Evolutionary conservation across 2,329 filamentous ascomycete species (phyloP).

Genomic region (Fusarium camptoceras): DNA sequence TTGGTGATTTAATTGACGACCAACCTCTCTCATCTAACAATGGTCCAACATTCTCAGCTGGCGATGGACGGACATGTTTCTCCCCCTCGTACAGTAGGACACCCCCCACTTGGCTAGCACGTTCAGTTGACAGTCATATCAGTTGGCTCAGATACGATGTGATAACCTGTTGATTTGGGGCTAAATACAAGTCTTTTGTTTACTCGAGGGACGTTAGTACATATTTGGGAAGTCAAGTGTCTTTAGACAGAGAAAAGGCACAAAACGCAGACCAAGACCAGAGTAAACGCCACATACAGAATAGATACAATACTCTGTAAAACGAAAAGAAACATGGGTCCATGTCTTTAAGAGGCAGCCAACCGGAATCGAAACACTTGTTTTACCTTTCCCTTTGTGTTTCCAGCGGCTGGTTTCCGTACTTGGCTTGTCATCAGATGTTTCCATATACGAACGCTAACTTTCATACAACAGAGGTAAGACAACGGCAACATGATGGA

Average conservation of each 20-base stretch:
- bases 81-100: neutral
- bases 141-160: neutral
- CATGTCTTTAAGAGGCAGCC: neutral
- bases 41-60: neutral
- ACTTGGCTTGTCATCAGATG: slow-evolving; percentile 5
- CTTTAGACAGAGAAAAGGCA: neutral
- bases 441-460: slow-evolving; percentile 14
- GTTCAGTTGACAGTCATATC: neutral
- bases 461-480: slow-evolving; percentile 3
- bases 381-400: slow-evolving; percentile 7
- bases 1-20: slow-evolving; percentile 12
- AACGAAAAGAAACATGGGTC: neutral
- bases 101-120: slow-evolving; percentile 7
- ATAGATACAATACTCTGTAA: neutral
- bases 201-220: slow-evolving; percentile 1
- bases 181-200: slow-evolving; percentile 10
- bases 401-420: slow-evolving; percentile 15
- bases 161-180: slow-evolving; percentile 12
- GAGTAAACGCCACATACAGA: neutral
- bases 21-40: neutral
- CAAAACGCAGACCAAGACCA: neutral
- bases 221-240: neutral
- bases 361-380: slow-evolving; percentile 22
- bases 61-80: neutral
- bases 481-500: neutral